Percentiles rank a stretch among this genome's conserved stretches.
These are phyloP conservation scores for Solanum pinnatisectum DNA, from an alignment of 257 asterid species.

Conservation along the genomic window DNA sequence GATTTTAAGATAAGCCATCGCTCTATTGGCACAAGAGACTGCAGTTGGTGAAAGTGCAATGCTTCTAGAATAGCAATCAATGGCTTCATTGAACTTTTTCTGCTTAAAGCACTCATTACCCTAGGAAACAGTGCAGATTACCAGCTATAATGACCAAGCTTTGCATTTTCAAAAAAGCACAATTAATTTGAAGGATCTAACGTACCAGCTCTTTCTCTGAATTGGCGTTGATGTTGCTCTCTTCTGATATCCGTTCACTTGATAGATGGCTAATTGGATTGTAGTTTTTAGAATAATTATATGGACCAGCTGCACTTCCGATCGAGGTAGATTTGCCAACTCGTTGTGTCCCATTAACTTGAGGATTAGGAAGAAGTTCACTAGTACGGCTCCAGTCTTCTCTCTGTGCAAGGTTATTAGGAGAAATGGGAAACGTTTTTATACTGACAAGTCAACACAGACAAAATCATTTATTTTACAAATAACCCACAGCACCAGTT, in stretches of 20 bases:
- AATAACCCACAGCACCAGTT: background rate
- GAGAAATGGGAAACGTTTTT: background rate
- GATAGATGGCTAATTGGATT: conserved; percentile 54
- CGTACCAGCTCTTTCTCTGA: conserved; percentile 93
- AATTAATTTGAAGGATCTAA: conserved; percentile 1
- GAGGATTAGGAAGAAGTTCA: conserved; percentile 20
- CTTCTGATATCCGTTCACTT: conserved; percentile 34
- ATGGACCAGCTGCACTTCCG: conserved; percentile 18
- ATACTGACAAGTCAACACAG: background rate
- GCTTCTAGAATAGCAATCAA: conserved; percentile 95
- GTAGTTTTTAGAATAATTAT: conserved; percentile 42
- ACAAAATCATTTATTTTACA: background rate
- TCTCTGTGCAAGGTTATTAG: conserved; percentile 33
- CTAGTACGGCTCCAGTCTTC: conserved; percentile 8
- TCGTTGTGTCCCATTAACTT: conserved; percentile 23
- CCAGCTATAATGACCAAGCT: conserved; percentile 1
- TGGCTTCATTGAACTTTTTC: conserved; percentile 80
- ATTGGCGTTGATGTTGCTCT: conserved; percentile 61
- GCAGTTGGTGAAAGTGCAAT: conserved; percentile 62
- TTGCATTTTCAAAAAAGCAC: background rate
- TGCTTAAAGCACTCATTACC: conserved; percentile 83
- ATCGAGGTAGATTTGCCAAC: conserved; percentile 15
- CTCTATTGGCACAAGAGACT: conserved; percentile 30
- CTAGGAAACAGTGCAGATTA: conserved; percentile 20
- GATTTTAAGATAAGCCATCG: conserved; percentile 82